Conservation (phyloP, 768 basidiomycete genomes). For the Amanita pseudoporphyria region DNA sequence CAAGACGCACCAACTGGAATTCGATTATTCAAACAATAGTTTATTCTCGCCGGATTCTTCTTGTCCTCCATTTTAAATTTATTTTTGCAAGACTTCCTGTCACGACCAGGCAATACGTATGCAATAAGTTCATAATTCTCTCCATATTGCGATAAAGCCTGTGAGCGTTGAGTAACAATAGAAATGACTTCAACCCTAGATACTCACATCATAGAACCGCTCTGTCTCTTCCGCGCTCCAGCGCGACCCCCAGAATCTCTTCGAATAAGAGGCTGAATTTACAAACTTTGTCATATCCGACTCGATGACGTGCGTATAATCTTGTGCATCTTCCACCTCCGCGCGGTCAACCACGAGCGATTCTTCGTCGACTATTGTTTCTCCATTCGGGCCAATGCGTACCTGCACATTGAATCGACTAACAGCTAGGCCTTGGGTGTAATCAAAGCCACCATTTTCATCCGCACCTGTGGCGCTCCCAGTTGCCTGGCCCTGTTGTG, state of each 20-base stretch:
- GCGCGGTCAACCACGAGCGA: conserved; percentile 73
- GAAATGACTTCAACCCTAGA: conserved; percentile 1
- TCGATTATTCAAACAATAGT: conserved; percentile 62
- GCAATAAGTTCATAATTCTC: conserved; percentile 93
- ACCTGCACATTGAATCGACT: conserved; percentile 81
- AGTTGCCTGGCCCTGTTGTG: background rate
- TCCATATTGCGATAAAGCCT: conserved; percentile 87
- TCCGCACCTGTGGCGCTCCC: conserved; percentile 22
- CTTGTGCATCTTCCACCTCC: conserved; percentile 55
- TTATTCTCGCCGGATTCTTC: conserved; percentile 68
- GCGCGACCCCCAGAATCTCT: conserved; percentile 69
- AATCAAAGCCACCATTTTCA: conserved; percentile 60
- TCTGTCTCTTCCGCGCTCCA: conserved; percentile 92
- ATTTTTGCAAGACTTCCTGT: conserved; percentile 84
- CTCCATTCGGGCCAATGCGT: conserved; percentile 79
- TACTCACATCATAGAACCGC: conserved; percentile 70
- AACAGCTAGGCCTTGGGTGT: conserved; percentile 49
- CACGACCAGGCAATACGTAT: conserved; percentile 73
- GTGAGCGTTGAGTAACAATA: conserved; percentile 10
- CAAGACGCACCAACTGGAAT: conserved; percentile 61
- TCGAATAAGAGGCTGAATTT: conserved; percentile 76
- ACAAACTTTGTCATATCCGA: conserved; percentile 80
- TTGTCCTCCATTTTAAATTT: conserved; percentile 90
- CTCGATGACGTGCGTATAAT: conserved; percentile 73
- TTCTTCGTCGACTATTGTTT: conserved; percentile 80